A percentile compares a stretch with the other conserved stretches of the same genome.
Evolutionary conservation across 2,329 filamentous ascomycete species (phyloP).

Genomic region (Trichothecium sympodiale): DNA sequence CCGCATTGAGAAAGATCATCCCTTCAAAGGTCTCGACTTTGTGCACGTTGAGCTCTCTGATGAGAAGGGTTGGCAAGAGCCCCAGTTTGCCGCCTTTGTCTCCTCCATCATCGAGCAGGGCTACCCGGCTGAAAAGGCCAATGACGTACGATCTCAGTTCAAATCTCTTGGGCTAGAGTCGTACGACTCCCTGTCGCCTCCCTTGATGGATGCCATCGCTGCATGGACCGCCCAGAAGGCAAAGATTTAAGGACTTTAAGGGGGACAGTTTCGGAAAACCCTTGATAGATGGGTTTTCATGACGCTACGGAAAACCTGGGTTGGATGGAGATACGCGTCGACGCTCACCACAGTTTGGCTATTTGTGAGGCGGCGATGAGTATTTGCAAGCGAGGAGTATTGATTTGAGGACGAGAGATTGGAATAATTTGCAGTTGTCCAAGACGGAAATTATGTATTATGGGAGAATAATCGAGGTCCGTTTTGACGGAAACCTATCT

Average conservation of each 20-base stretch:
- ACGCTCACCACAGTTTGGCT: no score
- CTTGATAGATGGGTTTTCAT: no score
- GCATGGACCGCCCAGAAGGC: slow-evolving; percentile 42
- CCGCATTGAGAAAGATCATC: slow-evolving; percentile 51
- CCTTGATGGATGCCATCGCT: slow-evolving; percentile 51
- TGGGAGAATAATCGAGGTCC: no score
- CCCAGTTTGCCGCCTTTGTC: slow-evolving; percentile 59
- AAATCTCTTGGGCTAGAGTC: slow-evolving; percentile 43
- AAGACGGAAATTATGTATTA: no score
- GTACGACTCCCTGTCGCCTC: slow-evolving; percentile 51
- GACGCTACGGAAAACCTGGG: no score
- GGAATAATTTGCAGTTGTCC: no score
- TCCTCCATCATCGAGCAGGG: slow-evolving; percentile 60
- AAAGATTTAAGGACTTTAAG: slow-evolving; percentile 11
- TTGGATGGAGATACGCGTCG: no score
- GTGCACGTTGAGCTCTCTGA: slow-evolving; percentile 52
- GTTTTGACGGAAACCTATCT: slow-evolving; percentile 1
- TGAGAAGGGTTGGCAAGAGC: slow-evolving; percentile 57
- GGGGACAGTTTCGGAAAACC: no score
- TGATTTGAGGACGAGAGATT: no score
- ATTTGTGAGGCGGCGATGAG: no score
- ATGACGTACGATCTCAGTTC: slow-evolving; percentile 41
- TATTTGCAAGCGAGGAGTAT: no score
- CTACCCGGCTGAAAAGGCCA: slow-evolving; percentile 42
- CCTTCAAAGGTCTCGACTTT: slow-evolving; percentile 60